Evolutionary conservation across 139 green algal genomes (phyloP).

Genomic region (Chlorella sp.): DNA sequence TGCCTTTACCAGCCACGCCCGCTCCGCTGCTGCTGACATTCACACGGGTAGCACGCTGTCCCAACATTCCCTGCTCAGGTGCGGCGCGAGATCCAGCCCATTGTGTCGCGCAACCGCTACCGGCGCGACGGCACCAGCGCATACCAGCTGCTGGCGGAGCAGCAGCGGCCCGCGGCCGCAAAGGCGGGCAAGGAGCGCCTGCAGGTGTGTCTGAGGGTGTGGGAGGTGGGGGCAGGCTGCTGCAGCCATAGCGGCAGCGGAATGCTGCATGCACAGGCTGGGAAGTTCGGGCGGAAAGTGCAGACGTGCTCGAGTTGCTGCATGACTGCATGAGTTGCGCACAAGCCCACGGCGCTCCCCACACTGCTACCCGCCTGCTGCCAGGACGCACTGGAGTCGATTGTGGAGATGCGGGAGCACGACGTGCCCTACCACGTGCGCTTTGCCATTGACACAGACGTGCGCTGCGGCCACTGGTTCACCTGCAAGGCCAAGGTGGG

Average conservation of each 20-base stretch:
- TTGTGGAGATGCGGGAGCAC: constrained; percentile 94
- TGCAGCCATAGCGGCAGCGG: no score
- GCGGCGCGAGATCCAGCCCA: constrained; percentile 74
- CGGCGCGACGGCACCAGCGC: constrained; percentile 49
- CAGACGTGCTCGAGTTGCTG: neutral
- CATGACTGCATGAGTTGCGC: neutral
- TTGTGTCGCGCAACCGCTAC: constrained; percentile 70
- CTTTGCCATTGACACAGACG: constrained; percentile 91
- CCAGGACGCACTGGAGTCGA: constrained; percentile 74
- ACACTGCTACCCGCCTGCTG: neutral
- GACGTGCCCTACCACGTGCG: constrained; percentile 97
- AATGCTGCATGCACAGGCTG: neutral
- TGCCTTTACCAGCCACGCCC: neutral
- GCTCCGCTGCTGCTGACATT: neutral
- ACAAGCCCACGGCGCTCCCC: neutral
- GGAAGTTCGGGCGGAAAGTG: neutral
- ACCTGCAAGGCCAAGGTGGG: constrained; percentile 66
- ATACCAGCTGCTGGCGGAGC: constrained; percentile 40
- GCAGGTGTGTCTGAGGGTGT: constrained; percentile 28
- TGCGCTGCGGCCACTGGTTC: constrained; percentile 93
- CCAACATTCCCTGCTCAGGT: constrained; percentile 68
- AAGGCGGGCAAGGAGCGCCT: constrained; percentile 28
- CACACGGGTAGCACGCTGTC: neutral
- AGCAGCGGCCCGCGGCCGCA: constrained; percentile 6
- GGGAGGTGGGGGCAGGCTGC: no score